These are phyloP conservation scores for Ruellia speciosa DNA, from an alignment of 305 asterid species.

Conservation along the genomic window DNA sequence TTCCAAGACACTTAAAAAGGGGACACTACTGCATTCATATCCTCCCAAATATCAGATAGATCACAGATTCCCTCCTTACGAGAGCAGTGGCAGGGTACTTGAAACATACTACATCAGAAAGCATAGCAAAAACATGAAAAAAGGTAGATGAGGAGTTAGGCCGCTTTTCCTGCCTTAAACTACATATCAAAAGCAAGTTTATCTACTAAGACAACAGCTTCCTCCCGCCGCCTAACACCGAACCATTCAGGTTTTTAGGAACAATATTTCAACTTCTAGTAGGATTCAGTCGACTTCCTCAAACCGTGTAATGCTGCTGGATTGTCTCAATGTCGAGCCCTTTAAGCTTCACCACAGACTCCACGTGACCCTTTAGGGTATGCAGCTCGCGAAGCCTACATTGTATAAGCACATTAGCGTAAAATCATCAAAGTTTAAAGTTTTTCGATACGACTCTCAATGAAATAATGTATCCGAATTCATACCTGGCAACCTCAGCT, in stretches of 20 bases:
- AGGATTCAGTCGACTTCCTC: conserved; percentile 10
- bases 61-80: too few species aligned
- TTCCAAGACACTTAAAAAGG: too few species aligned
- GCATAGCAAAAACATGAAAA: too few species aligned
- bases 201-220: too few species aligned
- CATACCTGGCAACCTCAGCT: conserved; percentile 68
- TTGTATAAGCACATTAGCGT: not conserved
- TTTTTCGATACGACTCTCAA: not conserved
- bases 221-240: too few species aligned
- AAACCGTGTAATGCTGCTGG: conserved; percentile 46
- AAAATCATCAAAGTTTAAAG: not conserved
- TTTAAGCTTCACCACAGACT: conserved; percentile 46
- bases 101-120: too few species aligned
- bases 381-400: conserved; percentile 46
- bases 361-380: conserved; percentile 49
- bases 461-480: not conserved
- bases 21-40: too few species aligned
- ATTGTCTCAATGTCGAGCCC: conserved; percentile 47
- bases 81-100: too few species aligned
- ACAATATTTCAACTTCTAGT: not conserved
- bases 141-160: too few species aligned
- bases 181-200: too few species aligned
- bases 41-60: too few species aligned
- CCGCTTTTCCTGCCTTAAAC: too few species aligned
- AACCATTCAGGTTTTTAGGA: not conserved